Evolutionary conservation across 345 rosid genomes (phyloP).

Genomic region (Bruguiera sexangula): DNA sequence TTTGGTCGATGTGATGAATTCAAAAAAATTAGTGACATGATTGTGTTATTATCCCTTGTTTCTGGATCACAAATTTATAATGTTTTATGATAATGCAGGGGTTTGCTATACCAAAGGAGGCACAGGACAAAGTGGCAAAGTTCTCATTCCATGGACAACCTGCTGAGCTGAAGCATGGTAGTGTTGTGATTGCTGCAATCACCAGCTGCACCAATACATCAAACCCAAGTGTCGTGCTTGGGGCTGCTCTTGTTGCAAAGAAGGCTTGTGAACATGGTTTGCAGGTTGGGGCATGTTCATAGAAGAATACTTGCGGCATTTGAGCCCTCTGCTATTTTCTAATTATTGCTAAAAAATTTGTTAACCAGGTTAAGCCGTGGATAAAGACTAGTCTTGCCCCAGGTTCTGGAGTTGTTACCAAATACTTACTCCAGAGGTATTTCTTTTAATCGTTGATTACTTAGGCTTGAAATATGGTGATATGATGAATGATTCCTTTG

Average conservation of each 20-base stretch:
- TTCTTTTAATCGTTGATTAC: too few relatives aligned
- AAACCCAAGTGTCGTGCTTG: slow-evolving; percentile 33
- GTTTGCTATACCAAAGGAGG: slow-evolving; percentile 86
- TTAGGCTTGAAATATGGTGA: too few relatives aligned
- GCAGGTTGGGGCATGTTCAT: slow-evolving; percentile 45
- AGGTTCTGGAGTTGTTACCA: slow-evolving; percentile 97
- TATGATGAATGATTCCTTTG: too few relatives aligned
- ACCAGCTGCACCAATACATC: slow-evolving; percentile 37
- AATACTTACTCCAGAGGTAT: slow-evolving; percentile 77
- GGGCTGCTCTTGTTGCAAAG: slow-evolving; percentile 36
- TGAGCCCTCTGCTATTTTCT: too few relatives aligned
- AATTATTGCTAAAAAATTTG: too few relatives aligned
- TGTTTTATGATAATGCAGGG: slow-evolving; percentile 45
- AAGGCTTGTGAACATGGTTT: slow-evolving; percentile 91
- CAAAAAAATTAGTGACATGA: background rate
- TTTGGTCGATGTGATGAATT: too few relatives aligned
- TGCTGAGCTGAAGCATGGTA: slow-evolving; percentile 31
- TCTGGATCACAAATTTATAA: background rate
- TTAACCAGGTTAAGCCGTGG: slow-evolving; percentile 88
- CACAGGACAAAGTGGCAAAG: slow-evolving; percentile 62
- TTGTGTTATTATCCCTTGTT: background rate
- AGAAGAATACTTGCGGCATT: too few relatives aligned
- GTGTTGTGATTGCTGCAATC: slow-evolving; percentile 34
- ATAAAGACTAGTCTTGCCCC: slow-evolving; percentile 99
- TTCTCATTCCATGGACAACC: slow-evolving; percentile 75